Evolutionary conservation across 176 grass and related monocot species (phyloP).

Genomic region (Elymus sibiricus): DNA sequence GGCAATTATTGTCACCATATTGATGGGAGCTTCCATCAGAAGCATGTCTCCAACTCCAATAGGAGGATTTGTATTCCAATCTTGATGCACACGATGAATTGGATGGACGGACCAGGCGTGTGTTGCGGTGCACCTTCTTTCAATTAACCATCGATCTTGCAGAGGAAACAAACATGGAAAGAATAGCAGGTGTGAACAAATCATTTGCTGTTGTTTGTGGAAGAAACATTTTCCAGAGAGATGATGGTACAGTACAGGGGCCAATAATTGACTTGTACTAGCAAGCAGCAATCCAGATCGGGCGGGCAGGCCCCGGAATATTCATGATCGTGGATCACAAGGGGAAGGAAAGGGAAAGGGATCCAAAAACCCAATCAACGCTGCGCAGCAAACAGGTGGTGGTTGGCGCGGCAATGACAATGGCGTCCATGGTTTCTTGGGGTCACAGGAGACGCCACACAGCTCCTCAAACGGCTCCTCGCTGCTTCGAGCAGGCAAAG

Average conservation of each 20-base stretch:
- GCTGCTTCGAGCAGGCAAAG: conserved; percentile 25
- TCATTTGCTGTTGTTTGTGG: too few species aligned
- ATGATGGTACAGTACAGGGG: not conserved
- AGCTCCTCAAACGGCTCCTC: conserved; percentile 16
- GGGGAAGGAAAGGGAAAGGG: not conserved
- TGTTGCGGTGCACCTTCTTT: not conserved
- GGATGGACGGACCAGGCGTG: not conserved
- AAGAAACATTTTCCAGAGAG: too few species aligned
- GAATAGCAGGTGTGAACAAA: too few species aligned
- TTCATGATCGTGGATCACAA: conserved; percentile 27
- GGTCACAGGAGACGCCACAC: not conserved
- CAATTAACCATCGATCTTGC: too few species aligned
- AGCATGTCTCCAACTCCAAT: conserved; percentile 17
- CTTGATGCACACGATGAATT: not conserved
- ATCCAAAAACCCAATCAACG: conserved; percentile 18
- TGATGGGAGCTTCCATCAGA: conserved; percentile 31
- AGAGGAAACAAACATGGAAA: too few species aligned
- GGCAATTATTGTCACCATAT: conserved; percentile 23
- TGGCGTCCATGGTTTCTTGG: not conserved
- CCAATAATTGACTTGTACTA: conserved; percentile 20
- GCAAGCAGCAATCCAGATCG: not conserved
- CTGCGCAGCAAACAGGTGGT: conserved; percentile 4
- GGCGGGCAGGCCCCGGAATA: conserved; percentile 12
- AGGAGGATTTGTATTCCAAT: conserved; percentile 1
- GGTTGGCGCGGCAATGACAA: conserved; percentile 16